Conservation (phyloP, 768 basidiomycete genomes). For the Psilocybe cubensis region DNA sequence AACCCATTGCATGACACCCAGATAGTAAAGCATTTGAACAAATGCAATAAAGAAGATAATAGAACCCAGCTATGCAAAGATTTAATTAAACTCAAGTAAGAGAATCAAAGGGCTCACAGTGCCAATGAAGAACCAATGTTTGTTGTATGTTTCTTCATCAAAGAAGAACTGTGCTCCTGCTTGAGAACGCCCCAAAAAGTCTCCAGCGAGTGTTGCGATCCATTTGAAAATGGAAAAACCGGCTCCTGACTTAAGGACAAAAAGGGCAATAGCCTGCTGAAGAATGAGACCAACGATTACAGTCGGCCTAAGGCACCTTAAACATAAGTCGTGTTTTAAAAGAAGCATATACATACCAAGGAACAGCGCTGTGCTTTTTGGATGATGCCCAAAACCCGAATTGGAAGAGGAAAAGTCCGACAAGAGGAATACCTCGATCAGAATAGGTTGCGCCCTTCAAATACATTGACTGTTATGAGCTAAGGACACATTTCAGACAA, state of each 20-base stretch:
- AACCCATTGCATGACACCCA: slow-evolving; percentile 95
- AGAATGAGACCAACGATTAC: slow-evolving; percentile 85
- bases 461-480: slow-evolving; percentile 6
- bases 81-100: background rate
- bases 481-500: slow-evolving; percentile 15
- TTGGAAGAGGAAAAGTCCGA: slow-evolving; percentile 83
- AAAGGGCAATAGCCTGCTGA: slow-evolving; percentile 86
- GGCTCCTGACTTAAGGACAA: slow-evolving; percentile 83
- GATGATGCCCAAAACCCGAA: slow-evolving; percentile 72
- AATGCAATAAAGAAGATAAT: slow-evolving; percentile 96
- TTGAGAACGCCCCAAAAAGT: slow-evolving; percentile 71
- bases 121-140: slow-evolving; percentile 87
- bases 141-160: slow-evolving; percentile 59
- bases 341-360: slow-evolving; percentile 56
- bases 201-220: slow-evolving; percentile 78
- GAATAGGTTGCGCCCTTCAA: slow-evolving; percentile 58
- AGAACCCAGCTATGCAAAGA: slow-evolving; percentile 52
- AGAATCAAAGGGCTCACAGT: slow-evolving; percentile 45
- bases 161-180: slow-evolving; percentile 86
- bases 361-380: slow-evolving; percentile 59
- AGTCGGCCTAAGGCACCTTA: slow-evolving; percentile 60
- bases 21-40: slow-evolving; percentile 88
- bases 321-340: background rate
- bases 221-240: slow-evolving; percentile 88
- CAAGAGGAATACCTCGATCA: slow-evolving; percentile 79